Evolutionary conservation across 495 filamentous ascomycete species (phyloP).

Genomic region (Aspergillus diversus): DNA sequence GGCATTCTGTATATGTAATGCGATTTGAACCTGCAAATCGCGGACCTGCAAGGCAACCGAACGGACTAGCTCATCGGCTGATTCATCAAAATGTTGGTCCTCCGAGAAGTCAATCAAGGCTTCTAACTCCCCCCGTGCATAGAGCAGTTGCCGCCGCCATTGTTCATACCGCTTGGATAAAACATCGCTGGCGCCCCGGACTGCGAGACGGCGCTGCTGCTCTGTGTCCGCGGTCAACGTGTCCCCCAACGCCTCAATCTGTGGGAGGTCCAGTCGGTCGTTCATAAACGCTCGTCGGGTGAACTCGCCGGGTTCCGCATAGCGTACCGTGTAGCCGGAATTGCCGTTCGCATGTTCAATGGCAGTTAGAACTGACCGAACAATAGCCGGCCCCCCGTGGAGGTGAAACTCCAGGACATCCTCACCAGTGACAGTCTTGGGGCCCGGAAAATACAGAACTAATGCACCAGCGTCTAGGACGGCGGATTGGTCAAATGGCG

Average conservation of each 20-base stretch:
- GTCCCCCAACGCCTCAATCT: slow-evolving; percentile 90
- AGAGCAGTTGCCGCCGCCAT: slow-evolving; percentile 78
- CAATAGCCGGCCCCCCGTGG: slow-evolving; percentile 88
- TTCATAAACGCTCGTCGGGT: slow-evolving; percentile 92
- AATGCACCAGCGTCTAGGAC: slow-evolving; percentile 83
- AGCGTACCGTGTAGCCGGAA: slow-evolving; percentile 60
- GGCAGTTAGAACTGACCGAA: slow-evolving; percentile 80
- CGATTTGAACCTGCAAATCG: slow-evolving; percentile 62
- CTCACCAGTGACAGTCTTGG: slow-evolving; percentile 87
- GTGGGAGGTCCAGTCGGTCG: slow-evolving; percentile 81
- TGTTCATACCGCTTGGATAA: slow-evolving; percentile 79
- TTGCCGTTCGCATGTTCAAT: slow-evolving; percentile 56
- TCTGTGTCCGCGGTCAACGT: slow-evolving; percentile 86
- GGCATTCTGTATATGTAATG: slow-evolving; percentile 71
- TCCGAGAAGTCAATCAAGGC: slow-evolving; percentile 96
- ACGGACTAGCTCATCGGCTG: slow-evolving; percentile 67
- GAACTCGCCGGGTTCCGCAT: slow-evolving; percentile 95
- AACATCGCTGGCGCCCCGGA: slow-evolving; percentile 71
- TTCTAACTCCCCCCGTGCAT: slow-evolving; percentile 88
- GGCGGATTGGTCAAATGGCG: slow-evolving; percentile 30
- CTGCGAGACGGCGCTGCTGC: slow-evolving; percentile 85
- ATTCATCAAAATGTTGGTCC: slow-evolving; percentile 96
- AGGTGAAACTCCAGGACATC: slow-evolving; percentile 91
- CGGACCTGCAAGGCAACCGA: slow-evolving; percentile 69
- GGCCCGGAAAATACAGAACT: slow-evolving; percentile 84